Conservation (phyloP, 1,284 basidiomycete species). For the Malassezia arunalokei region DNA sequence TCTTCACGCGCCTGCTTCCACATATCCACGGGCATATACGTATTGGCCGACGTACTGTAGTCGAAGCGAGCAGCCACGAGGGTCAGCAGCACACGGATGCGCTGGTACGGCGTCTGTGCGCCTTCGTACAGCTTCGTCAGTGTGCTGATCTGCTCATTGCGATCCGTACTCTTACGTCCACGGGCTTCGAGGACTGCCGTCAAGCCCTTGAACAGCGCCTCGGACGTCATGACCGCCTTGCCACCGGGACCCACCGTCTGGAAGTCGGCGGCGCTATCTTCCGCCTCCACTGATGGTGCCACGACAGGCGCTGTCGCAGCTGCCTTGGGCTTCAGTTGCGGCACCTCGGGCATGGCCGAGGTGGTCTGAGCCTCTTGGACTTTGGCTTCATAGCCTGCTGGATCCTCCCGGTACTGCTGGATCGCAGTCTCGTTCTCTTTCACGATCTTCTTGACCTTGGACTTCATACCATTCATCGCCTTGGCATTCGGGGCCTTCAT, state of each 20-base stretch:
- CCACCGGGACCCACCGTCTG: slow-evolving; percentile 85
- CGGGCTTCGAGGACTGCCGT: slow-evolving; percentile 84
- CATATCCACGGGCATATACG: slow-evolving; percentile 80
- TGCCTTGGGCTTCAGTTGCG: slow-evolving; percentile 50
- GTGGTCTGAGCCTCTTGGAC: slow-evolving; percentile 53
- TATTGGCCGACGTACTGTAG: slow-evolving; percentile 76
- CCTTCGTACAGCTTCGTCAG: slow-evolving; percentile 78
- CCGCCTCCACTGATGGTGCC: slow-evolving; percentile 49
- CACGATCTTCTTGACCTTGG: slow-evolving; percentile 79
- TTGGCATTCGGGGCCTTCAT: slow-evolving; percentile 90
- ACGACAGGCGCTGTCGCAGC: slow-evolving; percentile 21
- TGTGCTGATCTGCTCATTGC: slow-evolving; percentile 82
- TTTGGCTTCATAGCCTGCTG: slow-evolving; percentile 65
- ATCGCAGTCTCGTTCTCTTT: slow-evolving; percentile 81
- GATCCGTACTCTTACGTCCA: slow-evolving; percentile 94
- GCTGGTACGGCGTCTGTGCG: slow-evolving; percentile 69
- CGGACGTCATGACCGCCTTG: slow-evolving; percentile 71
- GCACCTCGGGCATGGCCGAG: not conserved
- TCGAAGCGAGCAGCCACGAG: slow-evolving; percentile 92
- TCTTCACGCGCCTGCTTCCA: slow-evolving; percentile 80
- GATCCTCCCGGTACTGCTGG: slow-evolving; percentile 74
- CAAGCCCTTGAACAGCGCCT: slow-evolving; percentile 84
- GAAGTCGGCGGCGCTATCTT: slow-evolving; percentile 54
- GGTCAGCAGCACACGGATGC: slow-evolving; percentile 83
- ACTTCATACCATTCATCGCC: slow-evolving; percentile 89